These are phyloP conservation scores for Metschnikowia cerradonensis DNA, from an alignment of 805 yeast genomes.

Conservation along the genomic window DNA sequence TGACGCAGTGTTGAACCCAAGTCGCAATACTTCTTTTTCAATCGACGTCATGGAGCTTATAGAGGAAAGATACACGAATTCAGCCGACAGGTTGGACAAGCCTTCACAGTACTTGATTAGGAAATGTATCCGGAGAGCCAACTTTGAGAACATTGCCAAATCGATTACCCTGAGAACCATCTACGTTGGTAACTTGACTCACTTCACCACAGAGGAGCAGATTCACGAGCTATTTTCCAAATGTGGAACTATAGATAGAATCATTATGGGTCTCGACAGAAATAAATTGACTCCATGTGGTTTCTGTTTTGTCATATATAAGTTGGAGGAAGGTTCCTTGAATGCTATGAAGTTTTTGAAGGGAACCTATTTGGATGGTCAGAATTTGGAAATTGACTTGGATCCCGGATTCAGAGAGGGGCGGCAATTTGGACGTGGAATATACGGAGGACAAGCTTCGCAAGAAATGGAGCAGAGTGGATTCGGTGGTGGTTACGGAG, in stretches of 20 bases:
- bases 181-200: constrained; percentile 87
- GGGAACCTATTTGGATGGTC: constrained; percentile 80
- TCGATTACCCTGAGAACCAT: constrained; percentile 70
- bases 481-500: constrained; percentile 16
- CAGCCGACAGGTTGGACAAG: constrained; percentile 63
- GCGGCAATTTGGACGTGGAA: constrained; percentile 92
- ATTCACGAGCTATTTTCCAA: constrained; percentile 80
- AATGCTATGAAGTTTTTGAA: constrained; percentile 80
- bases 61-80: constrained; percentile 50
- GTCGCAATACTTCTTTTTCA: background rate
- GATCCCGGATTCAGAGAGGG: constrained; percentile 97
- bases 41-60: constrained; percentile 32
- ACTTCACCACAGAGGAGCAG: constrained; percentile 93
- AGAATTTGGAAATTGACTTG: constrained; percentile 76
- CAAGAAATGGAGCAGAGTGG: constrained; percentile 48
- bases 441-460: constrained; percentile 85
- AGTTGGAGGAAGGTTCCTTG: constrained; percentile 63
- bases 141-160: constrained; percentile 58
- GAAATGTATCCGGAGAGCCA: constrained; percentile 54
- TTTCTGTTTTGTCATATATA: constrained; percentile 86
- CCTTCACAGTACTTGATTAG: constrained; percentile 67
- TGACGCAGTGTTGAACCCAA: background rate
- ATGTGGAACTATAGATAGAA: constrained; percentile 72
- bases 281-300: constrained; percentile 93
- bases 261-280: constrained; percentile 93